phyloP scores from a whole-genome alignment of 176 grass and related monocot species.

The Puya raimondii region DNA sequence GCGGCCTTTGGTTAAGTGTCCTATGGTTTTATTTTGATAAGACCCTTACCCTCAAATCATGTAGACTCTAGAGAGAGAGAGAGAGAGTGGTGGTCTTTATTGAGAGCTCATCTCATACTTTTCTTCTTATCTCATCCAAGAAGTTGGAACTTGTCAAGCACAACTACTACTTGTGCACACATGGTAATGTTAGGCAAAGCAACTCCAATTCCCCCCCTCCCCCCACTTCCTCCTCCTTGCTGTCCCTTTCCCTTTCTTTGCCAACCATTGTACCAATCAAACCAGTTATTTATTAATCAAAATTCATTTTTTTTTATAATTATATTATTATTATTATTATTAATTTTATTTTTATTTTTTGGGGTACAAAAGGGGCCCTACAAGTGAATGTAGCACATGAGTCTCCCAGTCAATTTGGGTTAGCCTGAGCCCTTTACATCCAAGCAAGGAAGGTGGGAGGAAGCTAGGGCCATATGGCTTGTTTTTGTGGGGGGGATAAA shows the following conservation, averaged over 20 bases:
- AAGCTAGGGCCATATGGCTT: background rate
- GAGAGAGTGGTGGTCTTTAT: background rate
- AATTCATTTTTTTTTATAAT: too few relatives aligned
- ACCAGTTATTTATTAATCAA: background rate
- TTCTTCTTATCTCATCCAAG: background rate
- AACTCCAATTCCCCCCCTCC: too few relatives aligned
- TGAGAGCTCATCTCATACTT: background rate
- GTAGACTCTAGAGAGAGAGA: background rate
- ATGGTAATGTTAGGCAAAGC: background rate
- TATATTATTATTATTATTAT: background rate
- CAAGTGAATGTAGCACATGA: background rate
- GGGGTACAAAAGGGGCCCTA: background rate
- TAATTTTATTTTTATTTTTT: background rate
- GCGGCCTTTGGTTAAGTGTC: background rate
- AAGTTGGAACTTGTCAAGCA: constrained; percentile 2
- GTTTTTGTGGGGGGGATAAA: background rate
- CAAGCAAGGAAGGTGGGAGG: background rate
- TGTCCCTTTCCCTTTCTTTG: background rate
- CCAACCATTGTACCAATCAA: background rate
- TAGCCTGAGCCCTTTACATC: background rate
- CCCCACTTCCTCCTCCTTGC: background rate
- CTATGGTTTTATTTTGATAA: background rate
- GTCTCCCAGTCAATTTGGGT: background rate
- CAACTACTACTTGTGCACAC: background rate
- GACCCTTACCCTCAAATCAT: background rate